A percentile compares a stretch with the other conserved stretches of the same genome.
These are phyloP conservation scores for Nepenthes gracilis DNA, from an alignment of 148 eudicot genomes.

Conservation along the genomic window DNA sequence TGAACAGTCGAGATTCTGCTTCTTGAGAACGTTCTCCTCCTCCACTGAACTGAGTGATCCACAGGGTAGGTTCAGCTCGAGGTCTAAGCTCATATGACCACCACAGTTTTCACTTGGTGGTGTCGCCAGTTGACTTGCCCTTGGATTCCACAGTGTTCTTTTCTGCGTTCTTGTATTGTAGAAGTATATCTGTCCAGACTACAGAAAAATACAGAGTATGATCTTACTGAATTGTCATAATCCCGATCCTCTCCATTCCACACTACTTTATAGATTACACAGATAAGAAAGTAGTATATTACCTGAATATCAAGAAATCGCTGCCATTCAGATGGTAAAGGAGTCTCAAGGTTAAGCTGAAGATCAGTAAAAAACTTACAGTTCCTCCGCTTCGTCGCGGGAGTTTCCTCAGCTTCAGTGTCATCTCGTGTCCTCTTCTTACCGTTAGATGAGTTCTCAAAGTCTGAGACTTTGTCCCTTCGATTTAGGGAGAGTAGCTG, in stretches of 20 bases:
- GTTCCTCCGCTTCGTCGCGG: neutral
- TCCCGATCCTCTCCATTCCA: too few relatives aligned
- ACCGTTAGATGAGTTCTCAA: constrained; percentile 17
- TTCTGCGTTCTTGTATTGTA: constrained; percentile 41
- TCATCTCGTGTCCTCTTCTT: constrained; percentile 56
- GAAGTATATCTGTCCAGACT: constrained; percentile 9
- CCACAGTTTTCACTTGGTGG: constrained; percentile 5
- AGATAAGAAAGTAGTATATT: constrained; percentile 19
- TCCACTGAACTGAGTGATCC: constrained; percentile 10
- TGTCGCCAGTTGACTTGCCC: constrained; percentile 6
- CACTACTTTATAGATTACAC: neutral
- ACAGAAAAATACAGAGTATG: neutral
- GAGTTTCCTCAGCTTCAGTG: constrained; percentile 2
- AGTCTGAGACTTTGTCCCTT: constrained; percentile 18
- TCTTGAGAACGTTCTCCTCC: neutral
- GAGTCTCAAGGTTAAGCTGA: constrained; percentile 17
- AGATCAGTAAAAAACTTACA: constrained; percentile 3
- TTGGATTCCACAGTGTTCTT: constrained; percentile 36
- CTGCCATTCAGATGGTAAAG: constrained; percentile 39
- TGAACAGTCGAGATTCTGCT: neutral
- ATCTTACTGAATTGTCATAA: neutral
- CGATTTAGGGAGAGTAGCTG: constrained; percentile 29
- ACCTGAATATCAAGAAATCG: constrained; percentile 47
- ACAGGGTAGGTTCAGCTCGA: constrained; percentile 42
- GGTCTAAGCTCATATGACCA: constrained; percentile 38